These are phyloP conservation scores for Penicillium fuscoglaucum DNA, from an alignment of 2,329 filamentous ascomycete species.

Conservation along the genomic window DNA sequence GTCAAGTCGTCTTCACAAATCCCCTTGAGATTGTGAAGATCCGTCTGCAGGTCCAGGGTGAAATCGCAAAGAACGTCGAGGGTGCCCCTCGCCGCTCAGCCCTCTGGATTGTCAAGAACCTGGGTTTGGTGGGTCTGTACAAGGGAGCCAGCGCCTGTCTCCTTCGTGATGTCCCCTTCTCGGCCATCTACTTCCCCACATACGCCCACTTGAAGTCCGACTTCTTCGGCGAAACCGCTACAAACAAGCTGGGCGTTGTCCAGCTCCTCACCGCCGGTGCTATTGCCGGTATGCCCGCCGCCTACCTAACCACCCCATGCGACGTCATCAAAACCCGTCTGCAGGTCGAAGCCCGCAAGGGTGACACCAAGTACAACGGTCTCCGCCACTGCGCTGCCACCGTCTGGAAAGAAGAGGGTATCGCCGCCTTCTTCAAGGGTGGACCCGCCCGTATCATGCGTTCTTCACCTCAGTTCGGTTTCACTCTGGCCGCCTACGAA, in stretches of 20 bases:
- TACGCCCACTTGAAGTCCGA: conserved; percentile 95
- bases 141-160: conserved; percentile 95
- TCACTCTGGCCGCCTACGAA: conserved; percentile 94
- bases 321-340: conserved; percentile 99
- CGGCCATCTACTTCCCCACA: conserved; percentile 96
- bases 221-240: conserved; percentile 83
- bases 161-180: conserved; percentile 95
- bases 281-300: conserved; percentile 87
- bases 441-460: conserved; percentile 92
- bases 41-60: conserved; percentile 93
- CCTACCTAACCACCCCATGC: conserved; percentile 94
- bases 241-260: conserved; percentile 83
- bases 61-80: conserved; percentile 84
- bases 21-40: conserved; percentile 99
- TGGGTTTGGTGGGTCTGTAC: conserved; percentile 92
- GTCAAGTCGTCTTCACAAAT: conserved; percentile 98
- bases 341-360: conserved; percentile 96
- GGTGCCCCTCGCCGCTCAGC: conserved; percentile 84
- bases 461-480: conserved; percentile 95
- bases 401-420: conserved; percentile 86
- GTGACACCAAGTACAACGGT: conserved; percentile 82
- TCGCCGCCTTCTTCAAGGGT: conserved; percentile 97
- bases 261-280: conserved; percentile 93
- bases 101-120: conserved; percentile 95
- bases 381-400: conserved; percentile 82